These are phyloP conservation scores for Hibiscus tridactylites DNA, from an alignment of 345 rosid genomes.

Conservation along the genomic window DNA sequence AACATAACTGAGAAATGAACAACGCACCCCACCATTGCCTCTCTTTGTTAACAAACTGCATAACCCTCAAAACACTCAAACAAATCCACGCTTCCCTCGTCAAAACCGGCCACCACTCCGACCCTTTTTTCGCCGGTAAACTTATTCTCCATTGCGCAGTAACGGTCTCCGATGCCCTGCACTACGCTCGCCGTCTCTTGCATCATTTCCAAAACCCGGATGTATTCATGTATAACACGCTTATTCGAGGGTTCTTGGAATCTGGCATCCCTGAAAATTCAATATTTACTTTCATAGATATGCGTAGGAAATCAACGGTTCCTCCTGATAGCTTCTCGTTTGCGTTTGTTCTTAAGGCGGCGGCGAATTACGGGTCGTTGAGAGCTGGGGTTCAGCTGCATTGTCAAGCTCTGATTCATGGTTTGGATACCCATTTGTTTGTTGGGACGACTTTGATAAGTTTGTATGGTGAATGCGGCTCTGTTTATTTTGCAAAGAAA, in stretches of 20 bases:
- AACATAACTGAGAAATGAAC: conserved; percentile 19
- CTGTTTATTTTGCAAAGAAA: conserved; percentile 32
- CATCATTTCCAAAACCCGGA: conserved; percentile 41
- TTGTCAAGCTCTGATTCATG: conserved; percentile 38
- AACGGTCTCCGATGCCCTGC: conserved; percentile 32
- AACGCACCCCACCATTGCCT: conserved; percentile 15
- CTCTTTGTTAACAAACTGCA: conserved; percentile 37
- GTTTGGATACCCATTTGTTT: conserved; percentile 41
- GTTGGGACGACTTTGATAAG: conserved; percentile 55
- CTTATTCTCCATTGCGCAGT: conserved; percentile 45
- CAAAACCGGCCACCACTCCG: conserved; percentile 35
- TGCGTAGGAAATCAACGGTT: conserved; percentile 28
- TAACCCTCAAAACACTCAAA: conserved; percentile 34
- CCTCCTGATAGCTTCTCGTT: conserved; percentile 68
- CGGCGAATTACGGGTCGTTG: conserved; percentile 36
- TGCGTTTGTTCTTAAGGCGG: conserved; percentile 56
- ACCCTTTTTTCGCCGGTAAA: conserved; percentile 48
- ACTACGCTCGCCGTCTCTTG: conserved; percentile 42
- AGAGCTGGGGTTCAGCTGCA: conserved; percentile 48
- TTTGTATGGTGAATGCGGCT: conserved; percentile 49
- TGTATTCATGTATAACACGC: conserved; percentile 65
- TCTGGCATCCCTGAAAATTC: conserved; percentile 38
- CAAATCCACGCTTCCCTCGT: conserved; percentile 45
- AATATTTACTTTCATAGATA: conserved; percentile 29
- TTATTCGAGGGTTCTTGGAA: conserved; percentile 54